Conservation (phyloP, 148 eudicot species). For the Vaccinium myrtillus region DNA sequence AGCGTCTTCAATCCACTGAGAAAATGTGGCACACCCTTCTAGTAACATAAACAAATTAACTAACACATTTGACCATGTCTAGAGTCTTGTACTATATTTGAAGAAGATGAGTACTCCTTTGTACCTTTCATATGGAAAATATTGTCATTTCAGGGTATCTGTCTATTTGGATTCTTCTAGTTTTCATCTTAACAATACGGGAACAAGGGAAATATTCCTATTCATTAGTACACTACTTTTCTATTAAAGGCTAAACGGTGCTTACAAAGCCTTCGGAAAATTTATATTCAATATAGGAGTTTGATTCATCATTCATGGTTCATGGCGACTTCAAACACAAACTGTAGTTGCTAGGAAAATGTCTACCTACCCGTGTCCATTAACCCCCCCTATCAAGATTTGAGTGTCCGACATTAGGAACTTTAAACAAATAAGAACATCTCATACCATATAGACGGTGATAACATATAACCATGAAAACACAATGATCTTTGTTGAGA, state of each 20-base stretch:
- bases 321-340: background rate
- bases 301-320: background rate
- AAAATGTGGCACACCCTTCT: too few species aligned
- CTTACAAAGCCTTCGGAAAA: background rate
- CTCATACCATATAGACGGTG: background rate
- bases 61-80: too few species aligned
- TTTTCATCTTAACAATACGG: background rate
- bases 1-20: too few species aligned
- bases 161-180: background rate
- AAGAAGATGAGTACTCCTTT: too few species aligned
- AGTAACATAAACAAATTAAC: too few species aligned
- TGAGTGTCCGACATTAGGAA: background rate
- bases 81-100: too few species aligned
- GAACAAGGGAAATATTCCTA: background rate
- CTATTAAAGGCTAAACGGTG: background rate
- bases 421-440: background rate
- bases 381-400: background rate
- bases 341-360: background rate
- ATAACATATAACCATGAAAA: background rate
- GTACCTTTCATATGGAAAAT: too few species aligned
- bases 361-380: too few species aligned
- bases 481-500: background rate
- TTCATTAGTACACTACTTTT: background rate
- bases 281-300: background rate
- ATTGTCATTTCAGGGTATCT: background rate